Percentiles rank a stretch among this genome's conserved stretches.
phyloP scores from a whole-genome alignment of 2,329 filamentous ascomycete species.

The Sporothrix humicola region DNA sequence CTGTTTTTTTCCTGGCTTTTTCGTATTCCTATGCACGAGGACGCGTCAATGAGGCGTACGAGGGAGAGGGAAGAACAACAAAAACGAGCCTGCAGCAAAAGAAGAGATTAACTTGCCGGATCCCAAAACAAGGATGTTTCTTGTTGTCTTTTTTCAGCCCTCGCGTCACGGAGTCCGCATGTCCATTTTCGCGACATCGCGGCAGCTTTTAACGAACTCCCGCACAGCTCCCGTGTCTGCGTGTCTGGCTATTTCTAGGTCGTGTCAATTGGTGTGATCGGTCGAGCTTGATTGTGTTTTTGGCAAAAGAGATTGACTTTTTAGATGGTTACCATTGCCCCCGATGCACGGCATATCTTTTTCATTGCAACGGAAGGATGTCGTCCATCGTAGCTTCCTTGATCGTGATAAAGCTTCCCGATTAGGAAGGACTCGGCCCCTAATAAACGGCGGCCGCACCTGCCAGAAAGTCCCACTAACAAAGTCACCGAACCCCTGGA shows the following conservation, averaged over 20 bases:
- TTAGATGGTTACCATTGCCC: neutral
- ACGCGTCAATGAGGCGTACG: conserved; percentile 16
- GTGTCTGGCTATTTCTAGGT: neutral
- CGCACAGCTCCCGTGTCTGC: neutral
- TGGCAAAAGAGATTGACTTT: neutral
- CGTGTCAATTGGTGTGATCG: neutral
- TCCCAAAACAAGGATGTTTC: neutral
- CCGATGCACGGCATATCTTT: conserved; percentile 20
- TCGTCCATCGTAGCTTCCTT: conserved; percentile 24
- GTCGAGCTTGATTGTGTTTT: conserved; percentile 1
- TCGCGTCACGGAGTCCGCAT: conserved; percentile 20
- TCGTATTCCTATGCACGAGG: conserved; percentile 13
- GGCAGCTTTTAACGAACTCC: neutral
- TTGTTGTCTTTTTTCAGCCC: neutral
- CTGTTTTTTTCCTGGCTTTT: neutral
- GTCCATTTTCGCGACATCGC: neutral
- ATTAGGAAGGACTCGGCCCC: conserved; percentile 27
- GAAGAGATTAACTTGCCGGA: neutral
- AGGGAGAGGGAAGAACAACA: neutral
- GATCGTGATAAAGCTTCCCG: conserved; percentile 16
- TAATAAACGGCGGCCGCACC: neutral
- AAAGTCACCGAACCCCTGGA: neutral
- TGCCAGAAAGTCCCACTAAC: conserved; percentile 1
- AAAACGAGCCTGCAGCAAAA: neutral
- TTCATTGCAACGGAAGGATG: neutral